phyloP scores from a whole-genome alignment of 495 filamentous ascomycete genomes.

The Usnea hakonensis region DNA sequence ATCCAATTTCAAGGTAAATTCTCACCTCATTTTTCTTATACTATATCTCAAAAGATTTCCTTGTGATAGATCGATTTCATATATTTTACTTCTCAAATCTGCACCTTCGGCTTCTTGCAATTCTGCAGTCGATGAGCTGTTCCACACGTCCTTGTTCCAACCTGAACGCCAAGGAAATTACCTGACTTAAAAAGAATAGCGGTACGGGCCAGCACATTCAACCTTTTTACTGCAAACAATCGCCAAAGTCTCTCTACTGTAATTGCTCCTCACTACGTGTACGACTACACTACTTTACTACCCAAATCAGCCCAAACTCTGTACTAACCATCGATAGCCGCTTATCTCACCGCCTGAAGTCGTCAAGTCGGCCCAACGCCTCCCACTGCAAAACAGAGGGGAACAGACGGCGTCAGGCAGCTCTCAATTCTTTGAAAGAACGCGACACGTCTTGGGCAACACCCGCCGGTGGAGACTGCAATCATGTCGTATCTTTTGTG shows the following conservation, averaged over 20 bases:
- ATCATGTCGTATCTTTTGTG: neutral
- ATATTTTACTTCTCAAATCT: neutral
- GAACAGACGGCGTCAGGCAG: neutral
- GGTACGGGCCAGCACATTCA: slow-evolving; percentile 16
- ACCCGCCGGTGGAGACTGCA: neutral
- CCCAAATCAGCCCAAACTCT: neutral
- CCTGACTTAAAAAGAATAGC: neutral
- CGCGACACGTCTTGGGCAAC: neutral
- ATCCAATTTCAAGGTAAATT: neutral
- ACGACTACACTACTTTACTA: too few species aligned
- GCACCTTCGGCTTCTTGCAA: slow-evolving; percentile 9
- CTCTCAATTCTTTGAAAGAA: neutral
- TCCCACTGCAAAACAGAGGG: neutral
- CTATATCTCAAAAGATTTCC: slow-evolving; percentile 2
- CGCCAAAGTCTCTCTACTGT: neutral
- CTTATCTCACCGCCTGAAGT: slow-evolving; percentile 9
- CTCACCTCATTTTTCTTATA: neutral
- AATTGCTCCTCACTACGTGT: slow-evolving; percentile 1
- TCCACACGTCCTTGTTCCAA: too few species aligned
- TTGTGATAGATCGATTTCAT: neutral
- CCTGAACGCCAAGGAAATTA: neutral
- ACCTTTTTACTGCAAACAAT: slow-evolving; percentile 9
- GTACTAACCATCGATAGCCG: slow-evolving; percentile 5
- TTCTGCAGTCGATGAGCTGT: too few species aligned
- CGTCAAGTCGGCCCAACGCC: slow-evolving; percentile 2